Base-by-base conservation (phyloP, 73 alveolate species). In the Effrenium voratum region DNA sequence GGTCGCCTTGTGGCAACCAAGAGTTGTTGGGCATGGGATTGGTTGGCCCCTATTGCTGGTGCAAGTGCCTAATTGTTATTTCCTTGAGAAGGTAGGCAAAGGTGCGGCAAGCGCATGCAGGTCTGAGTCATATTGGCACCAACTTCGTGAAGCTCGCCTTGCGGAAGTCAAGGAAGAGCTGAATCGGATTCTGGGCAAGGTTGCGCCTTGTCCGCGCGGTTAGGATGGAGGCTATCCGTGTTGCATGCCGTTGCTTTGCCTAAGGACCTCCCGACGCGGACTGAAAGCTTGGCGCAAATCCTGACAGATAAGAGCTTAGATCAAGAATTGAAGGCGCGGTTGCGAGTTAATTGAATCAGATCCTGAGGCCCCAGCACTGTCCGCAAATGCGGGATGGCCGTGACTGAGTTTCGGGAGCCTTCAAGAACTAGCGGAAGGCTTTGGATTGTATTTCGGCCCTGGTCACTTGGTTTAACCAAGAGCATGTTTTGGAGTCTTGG, bases 91-190 rank as follows among this genome's bases (percentile, higher is more conserved):
- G 8, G n/a, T 66, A 57, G 72, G 72, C 72, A 22, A 30, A 57
- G n/a, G n/a, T n/a, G n/a, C n/a, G n/a, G n/a, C n/a, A n/a, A n/a
- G n/a, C n/a, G n/a, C n/a, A n/a, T 6, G 22, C 40, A 76, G 86
- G 93, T 84, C 93, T 59, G 93, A 84, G 81, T 38, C 60, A 47
- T 84, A 55, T 43, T 84, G 93, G 93, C 93, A 84, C 93, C 52
- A 79, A 22, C 59, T 84, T 36, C 93, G 93, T 3, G 93, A 84
- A 84, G 93, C 93, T 16, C 82, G 94, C 44, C n/a, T 85, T 43
- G 1, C 75, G 45, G 93, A 84, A 84, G 81, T 84, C 50, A 84
- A 66, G 93, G 93, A 84, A 38, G 93, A 84, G 80, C 60, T 84
- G 55, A 66, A 84, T 28, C 93, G 93, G 1, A 44, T 84, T 26